phyloP scores from a whole-genome alignment of 2,329 filamentous ascomycete species.

The Calonectria henricotiae region DNA sequence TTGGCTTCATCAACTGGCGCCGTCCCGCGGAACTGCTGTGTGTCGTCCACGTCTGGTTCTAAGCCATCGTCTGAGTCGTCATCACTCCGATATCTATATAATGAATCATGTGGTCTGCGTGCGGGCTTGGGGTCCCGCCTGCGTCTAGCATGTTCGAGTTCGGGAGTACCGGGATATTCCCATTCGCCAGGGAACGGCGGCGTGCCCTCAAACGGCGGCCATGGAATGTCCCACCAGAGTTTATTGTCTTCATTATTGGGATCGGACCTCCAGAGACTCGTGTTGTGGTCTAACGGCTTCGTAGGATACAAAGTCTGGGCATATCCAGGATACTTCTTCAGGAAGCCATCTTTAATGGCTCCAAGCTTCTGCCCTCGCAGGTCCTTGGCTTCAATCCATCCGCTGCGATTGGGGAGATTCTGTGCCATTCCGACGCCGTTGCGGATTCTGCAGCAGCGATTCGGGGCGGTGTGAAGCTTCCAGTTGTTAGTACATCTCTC shows the following conservation, averaged over 20 bases:
- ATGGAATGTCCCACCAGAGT: conserved; percentile 50
- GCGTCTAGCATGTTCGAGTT: conserved; percentile 6
- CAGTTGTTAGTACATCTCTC: conserved; percentile 20
- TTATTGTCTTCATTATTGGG: conserved; percentile 55
- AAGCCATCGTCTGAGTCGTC: conserved; percentile 47
- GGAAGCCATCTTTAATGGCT: conserved; percentile 50
- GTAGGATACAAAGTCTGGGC: conserved; percentile 54
- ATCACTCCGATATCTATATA: conserved; percentile 44
- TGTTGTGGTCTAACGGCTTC: conserved; percentile 35
- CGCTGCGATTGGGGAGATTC: conserved; percentile 55
- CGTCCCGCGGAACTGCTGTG: conserved; percentile 27
- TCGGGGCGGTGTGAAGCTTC: conserved; percentile 45
- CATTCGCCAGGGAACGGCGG: conserved; percentile 48
- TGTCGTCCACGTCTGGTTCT: conserved; percentile 43
- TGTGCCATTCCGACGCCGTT: conserved; percentile 42
- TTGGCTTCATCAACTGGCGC: neutral
- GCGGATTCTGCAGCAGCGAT: conserved; percentile 52
- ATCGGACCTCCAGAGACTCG: conserved; percentile 52
- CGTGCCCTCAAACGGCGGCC: conserved; percentile 50
- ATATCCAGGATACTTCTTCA: conserved; percentile 50
- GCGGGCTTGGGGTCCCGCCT: neutral
- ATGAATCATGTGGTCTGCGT: conserved; percentile 38
- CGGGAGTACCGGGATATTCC: conserved; percentile 37
- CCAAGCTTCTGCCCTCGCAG: conserved; percentile 40
- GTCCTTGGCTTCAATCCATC: conserved; percentile 51